Evolutionary conservation across 2,329 filamentous ascomycete species (phyloP), one percentile per base, ranked within the genome.

Genomic region (Aspergillus sp.): DNA sequence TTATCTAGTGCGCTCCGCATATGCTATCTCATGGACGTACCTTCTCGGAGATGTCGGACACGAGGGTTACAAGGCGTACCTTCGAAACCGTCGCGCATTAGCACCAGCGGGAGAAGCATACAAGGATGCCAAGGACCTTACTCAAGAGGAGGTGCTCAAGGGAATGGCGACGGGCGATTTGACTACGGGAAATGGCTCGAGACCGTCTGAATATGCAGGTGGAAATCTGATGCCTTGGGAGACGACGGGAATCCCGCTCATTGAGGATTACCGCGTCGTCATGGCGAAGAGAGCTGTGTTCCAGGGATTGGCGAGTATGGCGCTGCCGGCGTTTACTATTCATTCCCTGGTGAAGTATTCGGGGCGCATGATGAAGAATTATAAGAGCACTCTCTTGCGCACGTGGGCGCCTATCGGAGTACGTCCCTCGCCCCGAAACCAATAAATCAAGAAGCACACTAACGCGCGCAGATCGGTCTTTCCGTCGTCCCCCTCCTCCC

Each of bases 51-150:
- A 98, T 63, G 91, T 97, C 43, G 78, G 80, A 30, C 85, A 96
- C 64, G 93, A 98, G 69, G 91, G 93, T 5, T 97, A 95, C 75
- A 95, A 96, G 65, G 85, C 91, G 6, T 97, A 96, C 67, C 80
- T 86, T 67, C 82, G 86, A 48, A 97, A 98, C 65, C 87, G 93
- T 68, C 79, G 80, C 35, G 76, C 82, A 1, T 70, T 90, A 19
- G 80, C 90, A 57, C 88, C 89, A 0, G 75, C 83, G 7, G 65
- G 84, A 10, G 75, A 81, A 51, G 60, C 64, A 27, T 70, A 70
- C 54, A 66, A 65, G 43, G 63, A 69, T 53, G 68, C 69, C n/a
- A 65, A 60, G 17, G 51, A 66, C 17, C 53, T 64, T 7, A 53
- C 63, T 39, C 53, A 62, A 2, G 57, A 63, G 25, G 44, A 66